Evolutionary conservation across 176 grass and related monocot genomes (phyloP).

Genomic region (Triticum dicoccoides): DNA sequence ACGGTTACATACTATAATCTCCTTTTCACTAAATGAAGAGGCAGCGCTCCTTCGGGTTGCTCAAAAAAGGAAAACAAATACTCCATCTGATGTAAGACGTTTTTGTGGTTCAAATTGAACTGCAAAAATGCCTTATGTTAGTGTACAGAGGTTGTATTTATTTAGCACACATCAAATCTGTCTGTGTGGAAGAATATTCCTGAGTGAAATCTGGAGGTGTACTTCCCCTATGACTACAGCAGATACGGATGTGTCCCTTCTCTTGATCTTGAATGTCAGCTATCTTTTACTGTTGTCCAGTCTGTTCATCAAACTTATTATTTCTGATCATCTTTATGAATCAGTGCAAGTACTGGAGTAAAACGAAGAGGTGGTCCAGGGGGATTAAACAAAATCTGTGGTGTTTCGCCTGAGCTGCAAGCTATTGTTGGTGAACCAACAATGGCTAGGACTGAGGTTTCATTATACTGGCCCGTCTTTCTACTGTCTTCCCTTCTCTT

Average conservation of each 20-base stretch:
- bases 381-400: constrained; percentile 91
- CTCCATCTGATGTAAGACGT: too few relatives aligned
- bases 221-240: neutral
- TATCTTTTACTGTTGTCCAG: neutral
- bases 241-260: neutral
- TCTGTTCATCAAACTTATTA: constrained; percentile 1
- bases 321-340: constrained; percentile 17
- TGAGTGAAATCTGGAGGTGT: neutral
- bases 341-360: constrained; percentile 58
- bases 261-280: constrained; percentile 10
- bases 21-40: neutral
- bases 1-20: neutral
- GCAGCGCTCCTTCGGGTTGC: neutral
- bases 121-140: too few relatives aligned
- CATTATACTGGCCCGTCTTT: constrained; percentile 12
- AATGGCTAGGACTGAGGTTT: constrained; percentile 98
- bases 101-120: too few relatives aligned
- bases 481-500: constrained; percentile 6
- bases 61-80: neutral
- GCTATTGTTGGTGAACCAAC: constrained; percentile 94
- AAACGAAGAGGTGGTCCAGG: constrained; percentile 93
- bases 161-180: neutral
- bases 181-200: constrained; percentile 9
- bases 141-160: neutral
- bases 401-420: constrained; percentile 93